A percentile compares a stretch with the other conserved stretches of the same genome.
Conservation (phyloP, 1,284 basidiomycete genomes). For the Vanrija humicola region DNA sequence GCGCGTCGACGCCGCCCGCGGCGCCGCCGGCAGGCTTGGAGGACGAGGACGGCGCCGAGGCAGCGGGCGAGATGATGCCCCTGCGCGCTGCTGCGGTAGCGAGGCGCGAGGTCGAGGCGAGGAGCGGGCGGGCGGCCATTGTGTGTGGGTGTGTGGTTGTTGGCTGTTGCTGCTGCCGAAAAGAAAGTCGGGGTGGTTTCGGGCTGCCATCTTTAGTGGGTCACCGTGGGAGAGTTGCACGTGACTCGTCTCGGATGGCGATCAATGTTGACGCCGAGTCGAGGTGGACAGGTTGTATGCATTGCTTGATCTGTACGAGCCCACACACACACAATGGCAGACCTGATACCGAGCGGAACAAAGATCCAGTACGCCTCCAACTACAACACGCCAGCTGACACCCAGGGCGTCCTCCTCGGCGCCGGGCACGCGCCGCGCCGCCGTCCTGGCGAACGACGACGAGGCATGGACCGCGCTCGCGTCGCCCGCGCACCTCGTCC, state of each 20-base stretch:
- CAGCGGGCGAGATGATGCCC: neutral
- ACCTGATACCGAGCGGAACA: slow-evolving; percentile 1
- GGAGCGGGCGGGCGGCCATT: slow-evolving; percentile 3
- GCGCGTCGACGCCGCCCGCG: slow-evolving; percentile 31
- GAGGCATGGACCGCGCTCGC: slow-evolving; percentile 33
- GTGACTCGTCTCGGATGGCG: neutral
- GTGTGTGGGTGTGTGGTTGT: neutral
- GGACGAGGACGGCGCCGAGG: neutral
- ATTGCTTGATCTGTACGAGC: neutral
- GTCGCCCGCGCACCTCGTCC: slow-evolving; percentile 33
- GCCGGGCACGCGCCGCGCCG: slow-evolving; percentile 23
- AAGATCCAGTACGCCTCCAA: slow-evolving; percentile 5
- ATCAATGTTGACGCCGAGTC: neutral
- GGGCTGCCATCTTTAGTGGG: too few species aligned
- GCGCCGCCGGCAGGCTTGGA: slow-evolving; percentile 1
- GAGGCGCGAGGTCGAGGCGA: neutral
- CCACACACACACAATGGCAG: neutral
- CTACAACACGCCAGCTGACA: too few species aligned
- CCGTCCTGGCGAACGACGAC: slow-evolving; percentile 24
- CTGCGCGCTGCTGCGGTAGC: neutral
- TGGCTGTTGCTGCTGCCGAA: neutral
- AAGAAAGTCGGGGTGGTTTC: neutral
- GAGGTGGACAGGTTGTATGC: too few species aligned
- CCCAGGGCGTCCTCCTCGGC: slow-evolving; percentile 24
- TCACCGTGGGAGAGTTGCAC: neutral